Evolutionary conservation across 2,329 filamentous ascomycete species (phyloP).

Genomic region (Sporothrix protearum): DNA sequence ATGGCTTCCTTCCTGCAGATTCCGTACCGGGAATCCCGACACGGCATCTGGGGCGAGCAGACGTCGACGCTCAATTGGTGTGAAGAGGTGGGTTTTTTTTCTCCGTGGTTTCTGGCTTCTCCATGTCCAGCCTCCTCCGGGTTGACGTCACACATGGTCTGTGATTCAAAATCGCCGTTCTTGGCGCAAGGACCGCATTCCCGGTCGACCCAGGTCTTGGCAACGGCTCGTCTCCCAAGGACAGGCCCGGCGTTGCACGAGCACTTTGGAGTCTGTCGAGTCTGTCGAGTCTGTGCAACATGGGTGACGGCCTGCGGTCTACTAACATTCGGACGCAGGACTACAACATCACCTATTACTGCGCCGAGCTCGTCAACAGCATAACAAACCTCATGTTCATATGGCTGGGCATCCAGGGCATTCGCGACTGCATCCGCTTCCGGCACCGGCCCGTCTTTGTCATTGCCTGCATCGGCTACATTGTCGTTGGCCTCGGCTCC

Average conservation of each 20-base stretch:
- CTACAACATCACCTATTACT: constrained; percentile 40
- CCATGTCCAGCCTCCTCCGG: background rate
- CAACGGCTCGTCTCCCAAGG: background rate
- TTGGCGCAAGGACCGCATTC: background rate
- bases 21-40: constrained; percentile 38
- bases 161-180: background rate
- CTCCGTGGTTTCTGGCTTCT: background rate
- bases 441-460: constrained; percentile 73
- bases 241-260: background rate
- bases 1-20: constrained; percentile 30
- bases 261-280: background rate
- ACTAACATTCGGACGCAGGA: constrained; percentile 29
- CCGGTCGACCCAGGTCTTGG: background rate
- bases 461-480: constrained; percentile 55
- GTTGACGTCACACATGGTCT: background rate
- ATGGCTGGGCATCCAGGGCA: constrained; percentile 70
- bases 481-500: constrained; percentile 53
- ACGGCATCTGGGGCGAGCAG: constrained; percentile 40
- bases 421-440: constrained; percentile 67
- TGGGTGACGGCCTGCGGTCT: background rate
- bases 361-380: constrained; percentile 51
- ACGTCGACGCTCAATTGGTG: constrained; percentile 42
- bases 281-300: no score
- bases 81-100: constrained; percentile 36
- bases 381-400: constrained; percentile 81